Percentiles rank a stretch among this genome's conserved stretches.
phyloP scores from a whole-genome alignment of 192 early-diverging fungal genomes.

The Nowakowskiella sp. region DNA sequence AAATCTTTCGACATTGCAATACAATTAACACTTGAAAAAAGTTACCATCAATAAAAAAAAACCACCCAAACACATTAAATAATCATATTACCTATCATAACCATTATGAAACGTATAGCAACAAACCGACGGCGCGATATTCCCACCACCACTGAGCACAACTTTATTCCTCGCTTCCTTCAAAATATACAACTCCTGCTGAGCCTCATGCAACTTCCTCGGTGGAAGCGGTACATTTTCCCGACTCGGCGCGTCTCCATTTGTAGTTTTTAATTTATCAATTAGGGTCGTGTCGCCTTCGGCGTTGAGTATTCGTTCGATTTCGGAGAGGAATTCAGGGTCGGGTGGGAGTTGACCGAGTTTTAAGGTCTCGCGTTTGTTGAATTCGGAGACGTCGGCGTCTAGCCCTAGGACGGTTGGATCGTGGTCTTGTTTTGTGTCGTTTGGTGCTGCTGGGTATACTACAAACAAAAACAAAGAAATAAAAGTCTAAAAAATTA shows the following conservation, averaged over 20 bases:
- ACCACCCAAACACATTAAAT: not conserved
- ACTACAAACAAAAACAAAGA: not conserved
- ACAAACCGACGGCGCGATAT: conserved; percentile 78
- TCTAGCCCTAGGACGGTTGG: conserved; percentile 14
- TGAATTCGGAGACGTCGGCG: conserved; percentile 59
- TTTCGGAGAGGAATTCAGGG: conserved; percentile 63
- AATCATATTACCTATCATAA: conserved; percentile 42
- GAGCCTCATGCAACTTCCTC: conserved; percentile 73
- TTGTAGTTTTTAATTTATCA: conserved; percentile 51
- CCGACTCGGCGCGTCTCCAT: conserved; percentile 47
- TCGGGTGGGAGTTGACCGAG: conserved; percentile 71
- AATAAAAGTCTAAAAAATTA: conserved; percentile 6
- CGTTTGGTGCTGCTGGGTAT: conserved; percentile 2
- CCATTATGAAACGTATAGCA: conserved; percentile 96
- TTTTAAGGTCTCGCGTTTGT: conserved; percentile 66
- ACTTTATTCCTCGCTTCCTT: conserved; percentile 71
- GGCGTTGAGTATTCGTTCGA: conserved; percentile 69
- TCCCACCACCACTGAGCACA: conserved; percentile 49
- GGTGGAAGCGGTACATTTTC: conserved; percentile 64
- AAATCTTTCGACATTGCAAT: conserved; percentile 74
- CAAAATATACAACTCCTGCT: conserved; percentile 65
- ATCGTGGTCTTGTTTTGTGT: conserved; percentile 14
- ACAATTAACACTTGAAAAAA: conserved; percentile 63
- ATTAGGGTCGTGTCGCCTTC: conserved; percentile 32
- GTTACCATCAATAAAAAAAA: not conserved